Conservation (phyloP, 2,329 filamentous ascomycete species). For the Colletotrichum godetiae region DNA sequence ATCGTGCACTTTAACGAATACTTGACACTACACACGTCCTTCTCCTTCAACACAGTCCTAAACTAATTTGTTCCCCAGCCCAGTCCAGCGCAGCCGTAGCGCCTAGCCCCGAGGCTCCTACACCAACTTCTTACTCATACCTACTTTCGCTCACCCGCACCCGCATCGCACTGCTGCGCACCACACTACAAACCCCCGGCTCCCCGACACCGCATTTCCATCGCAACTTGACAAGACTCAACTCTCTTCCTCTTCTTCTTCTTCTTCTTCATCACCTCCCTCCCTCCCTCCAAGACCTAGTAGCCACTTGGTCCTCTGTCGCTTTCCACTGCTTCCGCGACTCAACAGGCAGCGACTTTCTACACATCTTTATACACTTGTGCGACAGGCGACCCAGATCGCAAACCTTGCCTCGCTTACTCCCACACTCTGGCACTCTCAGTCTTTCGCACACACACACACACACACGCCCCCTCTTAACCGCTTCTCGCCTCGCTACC, state of each 20-base stretch:
- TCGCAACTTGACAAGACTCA: conserved; percentile 22
- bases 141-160: conserved; percentile 1
- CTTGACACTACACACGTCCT: conserved; percentile 3
- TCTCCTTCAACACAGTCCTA: conserved; percentile 22
- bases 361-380: background rate
- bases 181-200: conserved; percentile 15
- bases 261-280: background rate
- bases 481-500: background rate
- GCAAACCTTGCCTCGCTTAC: background rate
- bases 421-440: background rate
- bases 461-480: background rate
- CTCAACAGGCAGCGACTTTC: conserved; percentile 4
- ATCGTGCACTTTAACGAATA: conserved; percentile 5
- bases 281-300: background rate
- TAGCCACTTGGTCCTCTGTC: background rate
- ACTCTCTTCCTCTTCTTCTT: background rate
- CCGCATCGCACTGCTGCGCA: background rate
- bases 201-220: conserved; percentile 32
- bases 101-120: conserved; percentile 27
- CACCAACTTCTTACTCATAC: conserved; percentile 8
- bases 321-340: background rate
- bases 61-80: conserved; percentile 33
- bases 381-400: conserved; percentile 5
- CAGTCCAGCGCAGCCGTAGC: conserved; percentile 22
- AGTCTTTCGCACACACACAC: background rate